Evolutionary conservation across 768 basidiomycete genomes (phyloP).

Genomic region (Clitopilus passeckerianus): DNA sequence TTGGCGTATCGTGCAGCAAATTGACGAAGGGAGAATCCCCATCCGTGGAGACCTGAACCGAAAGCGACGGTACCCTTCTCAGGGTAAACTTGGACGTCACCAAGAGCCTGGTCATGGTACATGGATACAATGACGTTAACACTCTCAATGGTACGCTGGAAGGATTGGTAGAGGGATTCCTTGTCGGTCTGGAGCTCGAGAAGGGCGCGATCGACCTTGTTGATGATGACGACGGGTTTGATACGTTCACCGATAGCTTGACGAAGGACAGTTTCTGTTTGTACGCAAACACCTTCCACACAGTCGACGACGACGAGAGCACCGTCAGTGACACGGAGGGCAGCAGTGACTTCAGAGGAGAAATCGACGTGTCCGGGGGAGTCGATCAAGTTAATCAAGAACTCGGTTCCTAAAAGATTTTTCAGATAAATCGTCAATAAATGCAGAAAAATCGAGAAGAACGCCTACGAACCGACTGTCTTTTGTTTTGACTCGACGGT

Average conservation of each 20-base stretch:
- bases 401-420: constrained; percentile 66
- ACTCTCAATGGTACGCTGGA: constrained; percentile 94
- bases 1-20: constrained; percentile 93
- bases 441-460: not conserved
- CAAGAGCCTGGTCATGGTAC: constrained; percentile 89
- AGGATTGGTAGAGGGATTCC: constrained; percentile 96
- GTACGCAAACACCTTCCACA: constrained; percentile 99
- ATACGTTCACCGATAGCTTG: constrained; percentile 97
- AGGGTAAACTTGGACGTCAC: constrained; percentile 98
- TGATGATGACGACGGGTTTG: constrained; percentile 99
- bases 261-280: constrained; percentile 98
- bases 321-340: constrained; percentile 99
- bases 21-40: constrained; percentile 98
- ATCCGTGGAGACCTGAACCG: constrained; percentile 98
- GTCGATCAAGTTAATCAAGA: constrained; percentile 99
- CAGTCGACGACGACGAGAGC: constrained; percentile 99
- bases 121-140: constrained; percentile 99
- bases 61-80: constrained; percentile 98
- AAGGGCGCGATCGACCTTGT: constrained; percentile 99
- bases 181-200: constrained; percentile 97
- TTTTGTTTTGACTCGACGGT: constrained; percentile 79
- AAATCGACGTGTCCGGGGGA: constrained; percentile 99
- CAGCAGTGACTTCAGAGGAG: constrained; percentile 99
- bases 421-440: constrained; percentile 1
- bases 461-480: constrained; percentile 64